phyloP scores from a whole-genome alignment of 192 early-diverging fungal species.

The Blastocladiella britannica region DNA sequence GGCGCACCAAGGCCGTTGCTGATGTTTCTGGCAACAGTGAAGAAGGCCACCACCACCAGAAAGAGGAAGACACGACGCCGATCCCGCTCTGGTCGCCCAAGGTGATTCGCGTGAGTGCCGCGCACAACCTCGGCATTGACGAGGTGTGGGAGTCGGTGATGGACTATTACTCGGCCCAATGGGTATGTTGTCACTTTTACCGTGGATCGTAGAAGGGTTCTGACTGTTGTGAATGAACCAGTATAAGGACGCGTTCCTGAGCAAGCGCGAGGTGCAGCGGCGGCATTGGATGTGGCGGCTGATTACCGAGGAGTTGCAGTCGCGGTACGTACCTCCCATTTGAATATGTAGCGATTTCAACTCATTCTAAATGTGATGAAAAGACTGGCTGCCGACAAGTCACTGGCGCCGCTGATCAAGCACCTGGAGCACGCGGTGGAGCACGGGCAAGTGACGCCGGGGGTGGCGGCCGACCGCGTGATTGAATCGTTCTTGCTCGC shows the following conservation, averaged over 20 bases:
- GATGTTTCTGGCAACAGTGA: too few relatives aligned
- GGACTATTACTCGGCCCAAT: constrained; percentile 13
- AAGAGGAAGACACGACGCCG: too few relatives aligned
- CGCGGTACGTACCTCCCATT: constrained; percentile 12
- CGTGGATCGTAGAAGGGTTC: too few relatives aligned
- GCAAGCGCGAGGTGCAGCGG: constrained; percentile 33
- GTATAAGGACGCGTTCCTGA: too few relatives aligned
- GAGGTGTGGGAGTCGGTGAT: constrained; percentile 38
- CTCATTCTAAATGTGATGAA: background rate
- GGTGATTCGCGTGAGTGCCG: constrained; percentile 36
- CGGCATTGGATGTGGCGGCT: constrained; percentile 50
- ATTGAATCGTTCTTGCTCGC: constrained; percentile 20
- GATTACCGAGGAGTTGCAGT: constrained; percentile 36
- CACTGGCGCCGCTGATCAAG: constrained; percentile 13
- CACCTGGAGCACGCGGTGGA: constrained; percentile 21
- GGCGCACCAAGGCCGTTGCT: too few relatives aligned
- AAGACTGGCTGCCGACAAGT: constrained; percentile 16
- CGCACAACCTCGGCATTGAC: constrained; percentile 25
- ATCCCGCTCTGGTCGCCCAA: constrained; percentile 6
- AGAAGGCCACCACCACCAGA: too few relatives aligned
- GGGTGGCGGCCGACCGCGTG: constrained; percentile 24
- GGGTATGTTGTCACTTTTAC: too few relatives aligned
- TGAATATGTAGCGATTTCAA: background rate
- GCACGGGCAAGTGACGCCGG: constrained; percentile 23
- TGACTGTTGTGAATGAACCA: too few relatives aligned